Conservation (phyloP, 345 rosid species). For the Salix caprea region DNA sequence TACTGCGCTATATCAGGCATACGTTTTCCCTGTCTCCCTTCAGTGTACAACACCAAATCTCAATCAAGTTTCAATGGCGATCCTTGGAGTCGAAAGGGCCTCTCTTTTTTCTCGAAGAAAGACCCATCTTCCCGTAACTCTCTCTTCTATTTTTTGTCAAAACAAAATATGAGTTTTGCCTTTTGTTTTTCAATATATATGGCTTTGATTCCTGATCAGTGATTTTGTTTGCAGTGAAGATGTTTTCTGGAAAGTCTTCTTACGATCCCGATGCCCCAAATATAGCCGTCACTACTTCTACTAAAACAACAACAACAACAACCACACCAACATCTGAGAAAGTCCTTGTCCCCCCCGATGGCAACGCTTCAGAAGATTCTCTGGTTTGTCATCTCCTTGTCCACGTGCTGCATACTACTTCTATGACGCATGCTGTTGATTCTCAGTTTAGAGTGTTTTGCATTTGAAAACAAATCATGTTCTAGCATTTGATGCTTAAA, state of each 20-base stretch:
- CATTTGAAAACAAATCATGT: too few species aligned
- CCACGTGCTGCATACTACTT: neutral
- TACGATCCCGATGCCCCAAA: slow-evolving; percentile 59
- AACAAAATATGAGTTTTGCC: neutral
- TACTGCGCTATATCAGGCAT: slow-evolving; percentile 48
- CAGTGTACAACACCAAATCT: slow-evolving; percentile 29
- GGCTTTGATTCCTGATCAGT: neutral
- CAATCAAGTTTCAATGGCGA: slow-evolving; percentile 45
- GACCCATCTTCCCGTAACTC: slow-evolving; percentile 45
- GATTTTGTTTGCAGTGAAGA: slow-evolving; percentile 63
- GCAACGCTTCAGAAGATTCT: slow-evolving; percentile 28
- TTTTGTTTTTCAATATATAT: neutral
- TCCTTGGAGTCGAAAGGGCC: slow-evolving; percentile 33
- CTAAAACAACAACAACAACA: too few species aligned
- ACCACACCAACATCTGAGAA: too few species aligned
- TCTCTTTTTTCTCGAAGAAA: slow-evolving; percentile 49
- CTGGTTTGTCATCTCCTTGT: slow-evolving; percentile 41
- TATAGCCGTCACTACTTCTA: slow-evolving; percentile 44
- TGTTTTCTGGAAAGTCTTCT: slow-evolving; percentile 54
- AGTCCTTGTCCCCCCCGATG: too few species aligned
- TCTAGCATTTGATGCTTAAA: too few species aligned
- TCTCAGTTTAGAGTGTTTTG: too few species aligned
- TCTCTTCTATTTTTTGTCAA: neutral
- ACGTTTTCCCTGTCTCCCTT: slow-evolving; percentile 44
- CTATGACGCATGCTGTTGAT: too few species aligned